These are phyloP conservation scores for Gnetum montanum DNA, from an alignment of 75 land plant species.

Conservation along the genomic window DNA sequence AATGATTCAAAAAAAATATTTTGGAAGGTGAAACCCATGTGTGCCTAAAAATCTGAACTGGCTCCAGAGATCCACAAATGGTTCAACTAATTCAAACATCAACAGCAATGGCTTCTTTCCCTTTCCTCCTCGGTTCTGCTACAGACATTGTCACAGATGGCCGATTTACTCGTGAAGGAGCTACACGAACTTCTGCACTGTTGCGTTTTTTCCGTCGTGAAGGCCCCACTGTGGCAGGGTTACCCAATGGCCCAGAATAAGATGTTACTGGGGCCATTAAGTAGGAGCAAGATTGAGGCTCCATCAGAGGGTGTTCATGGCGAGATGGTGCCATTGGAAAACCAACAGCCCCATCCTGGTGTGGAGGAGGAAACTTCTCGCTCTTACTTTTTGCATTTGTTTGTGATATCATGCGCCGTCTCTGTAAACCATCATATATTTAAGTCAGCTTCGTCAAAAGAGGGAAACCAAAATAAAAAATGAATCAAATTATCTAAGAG, in stretches of 20 bases:
- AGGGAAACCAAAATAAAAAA: too few species aligned
- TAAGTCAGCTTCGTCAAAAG: too few species aligned
- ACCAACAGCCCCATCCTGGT: slow-evolving; percentile 81
- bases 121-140: background rate
- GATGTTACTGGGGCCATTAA: slow-evolving; percentile 25
- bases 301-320: slow-evolving; percentile 17
- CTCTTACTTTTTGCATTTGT: slow-evolving; percentile 87
- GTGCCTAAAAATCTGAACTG: background rate
- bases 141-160: background rate
- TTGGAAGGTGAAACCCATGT: background rate
- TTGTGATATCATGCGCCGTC: slow-evolving; percentile 53
- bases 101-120: background rate
- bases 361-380: slow-evolving; percentile 89
- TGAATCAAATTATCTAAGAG: too few species aligned
- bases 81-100: background rate
- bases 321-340: slow-evolving; percentile 52
- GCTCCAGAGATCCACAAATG: too few species aligned
- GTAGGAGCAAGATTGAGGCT: slow-evolving; percentile 18
- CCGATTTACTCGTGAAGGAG: slow-evolving; percentile 8
- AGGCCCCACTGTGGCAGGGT: slow-evolving; percentile 25
- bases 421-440: slow-evolving; percentile 35
- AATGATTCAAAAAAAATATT: background rate
- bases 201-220: slow-evolving; percentile 34
- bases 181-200: slow-evolving; percentile 11
- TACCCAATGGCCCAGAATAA: slow-evolving; percentile 55